Evolutionary conservation across 768 basidiomycete genomes (phyloP).

Genomic region (Russula olivacea): DNA sequence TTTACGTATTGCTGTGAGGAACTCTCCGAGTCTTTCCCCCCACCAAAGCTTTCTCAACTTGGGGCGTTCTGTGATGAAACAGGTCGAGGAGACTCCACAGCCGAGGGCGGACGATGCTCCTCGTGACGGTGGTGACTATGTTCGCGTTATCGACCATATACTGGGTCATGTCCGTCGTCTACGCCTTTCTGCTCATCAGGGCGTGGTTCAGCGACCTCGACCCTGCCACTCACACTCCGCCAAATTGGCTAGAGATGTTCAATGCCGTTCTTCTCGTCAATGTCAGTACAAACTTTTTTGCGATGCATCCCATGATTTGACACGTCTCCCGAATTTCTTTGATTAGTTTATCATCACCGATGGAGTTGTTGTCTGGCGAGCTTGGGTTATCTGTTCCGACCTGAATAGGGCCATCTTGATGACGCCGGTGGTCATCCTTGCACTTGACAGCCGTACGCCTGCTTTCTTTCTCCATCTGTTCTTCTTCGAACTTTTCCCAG

Average conservation of each 20-base stretch:
- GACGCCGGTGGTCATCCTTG: not conserved
- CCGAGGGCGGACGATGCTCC: not conserved
- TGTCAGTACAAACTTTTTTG: not conserved
- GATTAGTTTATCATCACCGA: constrained; percentile 7
- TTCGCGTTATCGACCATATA: constrained; percentile 7
- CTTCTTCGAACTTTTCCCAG: not conserved
- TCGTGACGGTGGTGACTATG: constrained; percentile 1
- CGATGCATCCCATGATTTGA: not conserved
- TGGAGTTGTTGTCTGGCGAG: constrained; percentile 17
- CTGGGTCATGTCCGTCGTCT: not conserved
- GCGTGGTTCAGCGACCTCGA: not conserved
- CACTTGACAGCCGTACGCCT: not conserved
- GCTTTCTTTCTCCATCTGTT: not conserved
- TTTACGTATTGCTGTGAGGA: constrained; percentile 7
- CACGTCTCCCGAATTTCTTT: not conserved
- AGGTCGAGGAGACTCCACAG: not conserved
- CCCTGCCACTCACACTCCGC: not conserved
- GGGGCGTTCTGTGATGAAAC: not conserved
- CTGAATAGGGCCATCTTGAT: not conserved
- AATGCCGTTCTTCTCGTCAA: constrained; percentile 10
- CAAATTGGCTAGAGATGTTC: not conserved
- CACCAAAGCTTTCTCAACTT: not conserved
- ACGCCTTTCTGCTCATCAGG: not conserved
- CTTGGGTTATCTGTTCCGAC: constrained; percentile 6
- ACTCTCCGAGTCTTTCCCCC: not conserved